phyloP scores from a whole-genome alignment of 2,329 filamentous ascomycete genomes.

The Byssochlamys sp. region DNA sequence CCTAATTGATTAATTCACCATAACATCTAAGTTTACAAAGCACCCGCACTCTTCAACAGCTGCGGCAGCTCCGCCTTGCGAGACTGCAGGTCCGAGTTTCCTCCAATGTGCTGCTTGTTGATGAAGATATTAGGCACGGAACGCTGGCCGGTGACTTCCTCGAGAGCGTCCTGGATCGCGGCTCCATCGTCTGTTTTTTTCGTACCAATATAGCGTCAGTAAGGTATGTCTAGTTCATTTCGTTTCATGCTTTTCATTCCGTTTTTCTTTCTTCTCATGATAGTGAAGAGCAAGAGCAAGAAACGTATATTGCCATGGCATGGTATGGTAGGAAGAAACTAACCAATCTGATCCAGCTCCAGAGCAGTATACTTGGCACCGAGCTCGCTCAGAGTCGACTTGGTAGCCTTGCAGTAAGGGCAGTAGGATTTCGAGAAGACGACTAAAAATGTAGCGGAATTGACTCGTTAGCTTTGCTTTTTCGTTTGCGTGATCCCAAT shows the following conservation, averaged over 20 bases:
- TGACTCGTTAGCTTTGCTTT: neutral
- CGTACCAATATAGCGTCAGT: neutral
- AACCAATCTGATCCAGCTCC: slow-evolving; percentile 79
- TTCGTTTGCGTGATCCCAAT: neutral
- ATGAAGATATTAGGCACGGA: slow-evolving; percentile 97
- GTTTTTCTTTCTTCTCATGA: no score
- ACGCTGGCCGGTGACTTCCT: slow-evolving; percentile 69
- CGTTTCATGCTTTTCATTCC: no score
- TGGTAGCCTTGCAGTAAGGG: slow-evolving; percentile 77
- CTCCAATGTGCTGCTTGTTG: slow-evolving; percentile 79
- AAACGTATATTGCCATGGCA: no score
- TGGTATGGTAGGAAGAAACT: slow-evolving; percentile 25
- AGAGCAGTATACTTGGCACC: slow-evolving; percentile 64
- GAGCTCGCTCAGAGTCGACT: slow-evolving; percentile 59
- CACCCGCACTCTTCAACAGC: slow-evolving; percentile 56
- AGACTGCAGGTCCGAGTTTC: slow-evolving; percentile 78
- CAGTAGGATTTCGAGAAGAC: slow-evolving; percentile 97
- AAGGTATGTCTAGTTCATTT: neutral
- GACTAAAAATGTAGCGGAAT: no score
- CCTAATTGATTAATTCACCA: no score
- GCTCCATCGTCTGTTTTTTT: slow-evolving; percentile 60
- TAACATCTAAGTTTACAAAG: slow-evolving; percentile 36
- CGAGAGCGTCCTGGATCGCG: slow-evolving; percentile 73
- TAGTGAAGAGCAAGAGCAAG: no score
- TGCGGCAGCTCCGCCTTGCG: slow-evolving; percentile 54